Evolutionary conservation across 164 flowering plant species (phyloP).

Genomic region (Macadamia integrifolia): DNA sequence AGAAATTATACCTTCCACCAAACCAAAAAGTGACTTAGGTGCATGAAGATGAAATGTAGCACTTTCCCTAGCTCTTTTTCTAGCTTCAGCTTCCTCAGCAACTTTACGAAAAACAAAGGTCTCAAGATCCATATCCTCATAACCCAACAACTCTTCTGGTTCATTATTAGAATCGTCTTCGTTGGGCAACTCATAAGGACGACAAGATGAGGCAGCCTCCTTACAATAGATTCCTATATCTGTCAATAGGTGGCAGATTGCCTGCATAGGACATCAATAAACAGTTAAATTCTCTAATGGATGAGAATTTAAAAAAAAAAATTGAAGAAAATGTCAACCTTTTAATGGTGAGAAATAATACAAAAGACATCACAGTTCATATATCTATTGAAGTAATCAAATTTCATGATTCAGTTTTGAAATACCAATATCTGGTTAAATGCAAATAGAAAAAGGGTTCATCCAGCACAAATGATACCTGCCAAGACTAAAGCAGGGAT

Average conservation of each 20-base stretch:
- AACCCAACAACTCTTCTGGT: constrained; percentile 35
- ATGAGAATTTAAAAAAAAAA: not conserved
- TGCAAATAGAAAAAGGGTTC: no score
- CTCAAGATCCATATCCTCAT: constrained; percentile 72
- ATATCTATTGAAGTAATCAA: no score
- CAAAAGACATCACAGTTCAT: not conserved
- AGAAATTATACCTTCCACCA: constrained; percentile 52
- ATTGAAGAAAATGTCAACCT: not conserved
- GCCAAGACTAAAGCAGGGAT: no score
- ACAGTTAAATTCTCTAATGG: not conserved
- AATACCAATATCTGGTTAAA: no score
- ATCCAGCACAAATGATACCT: no score
- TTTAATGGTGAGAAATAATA: not conserved
- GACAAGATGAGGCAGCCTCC: constrained; percentile 41
- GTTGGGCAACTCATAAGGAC: constrained; percentile 38
- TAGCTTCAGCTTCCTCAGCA: constrained; percentile 49
- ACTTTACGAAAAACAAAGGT: constrained; percentile 41
- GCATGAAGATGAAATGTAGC: constrained; percentile 62
- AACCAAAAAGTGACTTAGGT: constrained; percentile 42
- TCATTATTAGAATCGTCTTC: constrained; percentile 46
- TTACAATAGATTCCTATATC: constrained; percentile 61
- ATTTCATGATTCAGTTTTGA: no score
- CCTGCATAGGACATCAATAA: constrained; percentile 35
- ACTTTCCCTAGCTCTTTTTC: constrained; percentile 35
- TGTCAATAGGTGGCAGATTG: constrained; percentile 73